Percentiles rank a stretch among this genome's conserved stretches.
These are phyloP conservation scores for Phialemonium atrogriseum DNA, from an alignment of 2,329 filamentous ascomycete genomes.

Conservation along the genomic window DNA sequence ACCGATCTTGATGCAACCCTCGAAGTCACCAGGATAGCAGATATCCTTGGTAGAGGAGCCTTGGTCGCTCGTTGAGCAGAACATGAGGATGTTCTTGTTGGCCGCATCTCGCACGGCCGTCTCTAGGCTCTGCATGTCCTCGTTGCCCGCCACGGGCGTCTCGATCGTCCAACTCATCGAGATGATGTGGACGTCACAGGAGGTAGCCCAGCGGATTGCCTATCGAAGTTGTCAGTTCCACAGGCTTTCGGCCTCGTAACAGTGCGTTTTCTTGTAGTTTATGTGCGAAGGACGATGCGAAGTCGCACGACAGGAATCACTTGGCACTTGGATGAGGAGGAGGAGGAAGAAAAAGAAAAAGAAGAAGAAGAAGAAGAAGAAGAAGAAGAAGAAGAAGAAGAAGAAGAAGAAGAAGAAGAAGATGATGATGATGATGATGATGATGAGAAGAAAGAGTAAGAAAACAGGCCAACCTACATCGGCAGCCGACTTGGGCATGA, in stretches of 20 bases:
- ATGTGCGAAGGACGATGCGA: no score
- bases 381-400: no score
- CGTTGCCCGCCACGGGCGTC: constrained; percentile 7
- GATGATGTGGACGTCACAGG: constrained; percentile 23
- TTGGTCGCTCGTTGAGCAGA: constrained; percentile 26
- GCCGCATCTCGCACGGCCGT: constrained; percentile 17
- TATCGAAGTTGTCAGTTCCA: constrained; percentile 7
- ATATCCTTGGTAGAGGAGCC: constrained; percentile 11
- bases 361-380: no score
- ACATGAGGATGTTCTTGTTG: constrained; percentile 24
- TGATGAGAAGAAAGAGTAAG: no score
- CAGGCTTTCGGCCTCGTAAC: neutral
- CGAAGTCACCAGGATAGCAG: no score
- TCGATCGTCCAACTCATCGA: constrained; percentile 29
- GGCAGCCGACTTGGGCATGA: constrained; percentile 18
- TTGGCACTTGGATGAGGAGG: no score
- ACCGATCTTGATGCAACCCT: constrained; percentile 23
- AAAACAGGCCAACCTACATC: constrained; percentile 15
- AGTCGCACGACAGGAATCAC: no score
- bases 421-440: no score
- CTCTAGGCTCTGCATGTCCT: constrained; percentile 14
- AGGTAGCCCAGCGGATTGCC: constrained; percentile 21
- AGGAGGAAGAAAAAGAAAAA: no score
- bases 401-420: no score
- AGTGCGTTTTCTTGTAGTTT: neutral